A percentile compares a stretch with the other conserved stretches of the same genome.
Evolutionary conservation across 352 stramenopile genomes (phyloP).

Genomic region (Phytophthora ohioensis): DNA sequence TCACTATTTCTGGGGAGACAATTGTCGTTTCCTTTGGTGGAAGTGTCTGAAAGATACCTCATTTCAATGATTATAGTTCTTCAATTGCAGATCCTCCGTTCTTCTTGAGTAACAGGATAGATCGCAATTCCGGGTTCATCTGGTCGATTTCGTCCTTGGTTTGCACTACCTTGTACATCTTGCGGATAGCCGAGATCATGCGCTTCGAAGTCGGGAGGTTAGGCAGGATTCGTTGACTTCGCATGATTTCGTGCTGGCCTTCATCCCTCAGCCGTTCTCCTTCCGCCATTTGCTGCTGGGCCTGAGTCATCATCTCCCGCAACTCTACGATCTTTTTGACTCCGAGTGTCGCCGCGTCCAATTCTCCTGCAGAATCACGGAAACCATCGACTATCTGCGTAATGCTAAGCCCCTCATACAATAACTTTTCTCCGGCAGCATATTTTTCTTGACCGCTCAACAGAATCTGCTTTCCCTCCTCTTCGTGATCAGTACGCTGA

Average conservation of each 20-base stretch:
- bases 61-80: slow-evolving; percentile 11
- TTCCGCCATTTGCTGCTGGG: slow-evolving; percentile 50
- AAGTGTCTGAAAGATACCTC: neutral
- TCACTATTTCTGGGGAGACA: slow-evolving; percentile 35
- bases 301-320: slow-evolving; percentile 54
- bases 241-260: slow-evolving; percentile 51
- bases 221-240: slow-evolving; percentile 55
- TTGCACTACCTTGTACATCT: slow-evolving; percentile 69
- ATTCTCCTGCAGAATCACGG: slow-evolving; percentile 52
- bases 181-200: slow-evolving; percentile 62
- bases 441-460: slow-evolving; percentile 70
- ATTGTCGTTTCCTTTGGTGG: slow-evolving; percentile 13
- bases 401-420: slow-evolving; percentile 50
- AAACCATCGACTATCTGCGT: slow-evolving; percentile 61
- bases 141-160: slow-evolving; percentile 80
- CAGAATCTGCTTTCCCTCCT: slow-evolving; percentile 73
- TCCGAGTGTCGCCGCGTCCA: slow-evolving; percentile 63
- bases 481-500: slow-evolving; percentile 59
- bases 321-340: slow-evolving; percentile 69
- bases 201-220: slow-evolving; percentile 64
- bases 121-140: slow-evolving; percentile 60
- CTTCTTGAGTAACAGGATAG: slow-evolving; percentile 49
- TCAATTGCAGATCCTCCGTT: slow-evolving; percentile 7
- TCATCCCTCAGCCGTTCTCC: slow-evolving; percentile 48
- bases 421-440: slow-evolving; percentile 49